Conservation (phyloP, 1,284 basidiomycete genomes). For the Leucoagaricus sp. region DNA sequence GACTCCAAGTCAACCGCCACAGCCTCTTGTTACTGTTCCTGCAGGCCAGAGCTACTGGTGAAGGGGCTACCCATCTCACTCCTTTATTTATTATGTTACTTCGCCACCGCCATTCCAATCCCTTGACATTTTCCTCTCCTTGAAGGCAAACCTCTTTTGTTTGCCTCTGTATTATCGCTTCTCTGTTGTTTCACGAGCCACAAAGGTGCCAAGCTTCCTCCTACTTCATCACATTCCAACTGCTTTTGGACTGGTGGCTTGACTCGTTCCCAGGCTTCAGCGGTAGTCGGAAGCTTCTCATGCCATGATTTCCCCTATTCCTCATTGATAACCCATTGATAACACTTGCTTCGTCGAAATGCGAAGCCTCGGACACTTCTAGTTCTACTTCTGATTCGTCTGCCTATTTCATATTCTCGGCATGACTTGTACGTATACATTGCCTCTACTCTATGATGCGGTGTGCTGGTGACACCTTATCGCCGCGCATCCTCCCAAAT, state of each 20-base stretch:
- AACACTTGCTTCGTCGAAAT: background rate
- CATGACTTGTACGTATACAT: slow-evolving; percentile 11
- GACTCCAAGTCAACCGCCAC: slow-evolving; percentile 9
- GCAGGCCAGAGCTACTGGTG: slow-evolving; percentile 11
- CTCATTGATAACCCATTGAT: slow-evolving; percentile 2
- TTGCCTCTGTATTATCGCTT: background rate
- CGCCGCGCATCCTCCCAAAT: background rate
- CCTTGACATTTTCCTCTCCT: too few species aligned
- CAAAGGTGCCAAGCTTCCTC: background rate
- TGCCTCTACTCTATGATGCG: background rate
- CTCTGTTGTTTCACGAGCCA: background rate
- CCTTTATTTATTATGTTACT: background rate
- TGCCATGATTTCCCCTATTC: slow-evolving; percentile 5
- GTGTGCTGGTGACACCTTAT: background rate
- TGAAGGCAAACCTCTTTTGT: background rate
- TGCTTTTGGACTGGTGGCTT: slow-evolving; percentile 12
- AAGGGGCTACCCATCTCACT: background rate
- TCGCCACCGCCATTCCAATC: background rate
- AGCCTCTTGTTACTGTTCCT: slow-evolving; percentile 10
- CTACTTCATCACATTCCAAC: slow-evolving; percentile 8
- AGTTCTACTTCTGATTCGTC: background rate
- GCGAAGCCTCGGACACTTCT: slow-evolving; percentile 3
- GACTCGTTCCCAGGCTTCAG: background rate
- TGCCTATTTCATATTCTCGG: background rate
- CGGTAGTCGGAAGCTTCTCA: slow-evolving; percentile 1